phyloP scores from a whole-genome alignment of 1,284 basidiomycete species.

The Papiliotrema fonsecae region DNA sequence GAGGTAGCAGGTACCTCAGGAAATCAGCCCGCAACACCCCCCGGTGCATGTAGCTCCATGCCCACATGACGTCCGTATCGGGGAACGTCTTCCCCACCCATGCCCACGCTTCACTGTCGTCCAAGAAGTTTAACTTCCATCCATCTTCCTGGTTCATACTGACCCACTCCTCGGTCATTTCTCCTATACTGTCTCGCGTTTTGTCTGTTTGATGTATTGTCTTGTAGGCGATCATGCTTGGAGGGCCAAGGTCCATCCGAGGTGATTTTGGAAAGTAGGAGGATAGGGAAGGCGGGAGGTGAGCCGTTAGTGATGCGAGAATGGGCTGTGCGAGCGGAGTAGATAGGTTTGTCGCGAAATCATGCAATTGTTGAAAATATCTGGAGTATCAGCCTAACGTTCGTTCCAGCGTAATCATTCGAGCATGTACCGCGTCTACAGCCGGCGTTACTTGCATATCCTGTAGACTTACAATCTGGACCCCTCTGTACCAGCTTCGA shows the following conservation, averaged over 20 bases:
- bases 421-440: no score
- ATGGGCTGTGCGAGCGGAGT: constrained; percentile 10
- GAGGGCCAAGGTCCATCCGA: constrained; percentile 1
- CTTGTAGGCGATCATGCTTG: constrained; percentile 28
- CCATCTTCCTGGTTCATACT: constrained; percentile 28
- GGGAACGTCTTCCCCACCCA: constrained; percentile 36
- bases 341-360: constrained; percentile 16
- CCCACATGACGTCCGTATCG: constrained; percentile 32
- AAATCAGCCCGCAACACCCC: constrained; percentile 48
- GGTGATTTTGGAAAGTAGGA: constrained; percentile 5
- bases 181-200: constrained; percentile 1
- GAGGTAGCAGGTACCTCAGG: constrained; percentile 45
- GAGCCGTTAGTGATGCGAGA: constrained; percentile 11
- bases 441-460: not conserved
- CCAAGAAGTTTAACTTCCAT: constrained; percentile 40
- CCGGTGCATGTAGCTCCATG: constrained; percentile 40
- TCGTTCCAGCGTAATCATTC: not conserved
- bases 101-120: constrained; percentile 32
- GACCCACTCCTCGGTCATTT: constrained; percentile 19
- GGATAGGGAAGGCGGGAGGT: constrained; percentile 15
- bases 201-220: constrained; percentile 42
- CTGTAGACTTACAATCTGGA: constrained; percentile 14
- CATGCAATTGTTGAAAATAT: constrained; percentile 21
- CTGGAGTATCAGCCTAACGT: no score
- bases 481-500: constrained; percentile 14